Evolutionary conservation across 225 moss, liverwort and hornwort genomes (phyloP).

Genomic region (Bryum argenteum): DNA sequence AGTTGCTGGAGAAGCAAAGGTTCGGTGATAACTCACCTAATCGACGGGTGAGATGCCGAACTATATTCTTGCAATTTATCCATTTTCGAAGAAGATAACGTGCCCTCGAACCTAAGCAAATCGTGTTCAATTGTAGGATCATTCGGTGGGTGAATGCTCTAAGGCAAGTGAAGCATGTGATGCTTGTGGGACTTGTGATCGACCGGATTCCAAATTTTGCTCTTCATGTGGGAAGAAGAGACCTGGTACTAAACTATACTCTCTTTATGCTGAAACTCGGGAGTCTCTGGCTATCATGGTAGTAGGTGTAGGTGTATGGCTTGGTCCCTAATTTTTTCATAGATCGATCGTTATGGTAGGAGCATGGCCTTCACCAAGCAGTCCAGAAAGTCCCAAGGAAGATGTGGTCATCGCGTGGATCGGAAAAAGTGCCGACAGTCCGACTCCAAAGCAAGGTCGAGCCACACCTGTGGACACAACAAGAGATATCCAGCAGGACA

Average conservation of each 20-base stretch:
- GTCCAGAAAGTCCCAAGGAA: slow-evolving; percentile 4
- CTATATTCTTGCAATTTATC: neutral
- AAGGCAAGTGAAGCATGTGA: slow-evolving; percentile 40
- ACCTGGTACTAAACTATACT: slow-evolving; percentile 24
- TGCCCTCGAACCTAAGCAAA: neutral
- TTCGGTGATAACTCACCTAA: slow-evolving; percentile 19
- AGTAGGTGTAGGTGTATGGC: neutral
- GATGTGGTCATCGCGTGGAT: slow-evolving; percentile 36
- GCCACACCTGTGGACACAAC: slow-evolving; percentile 1
- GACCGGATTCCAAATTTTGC: slow-evolving; percentile 40
- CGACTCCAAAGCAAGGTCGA: neutral
- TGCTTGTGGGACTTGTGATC: slow-evolving; percentile 36
- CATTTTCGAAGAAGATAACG: neutral
- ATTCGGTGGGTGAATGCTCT: slow-evolving; percentile 33
- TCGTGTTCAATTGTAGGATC: slow-evolving; percentile 21
- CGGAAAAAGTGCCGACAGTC: slow-evolving; percentile 13
- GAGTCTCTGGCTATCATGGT: neutral
- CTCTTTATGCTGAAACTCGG: neutral
- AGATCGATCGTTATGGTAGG: slow-evolving; percentile 16
- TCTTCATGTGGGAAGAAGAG: slow-evolving; percentile 42
- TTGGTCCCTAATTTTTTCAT: slow-evolving; percentile 13
- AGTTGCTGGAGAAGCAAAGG: slow-evolving; percentile 28
- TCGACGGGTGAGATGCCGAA: slow-evolving; percentile 30
- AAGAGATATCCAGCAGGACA: slow-evolving; percentile 13
- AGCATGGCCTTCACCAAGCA: slow-evolving; percentile 4